Evolutionary conservation across 805 yeast genomes (phyloP).

Genomic region (Scheffersomyces lignosus): DNA sequence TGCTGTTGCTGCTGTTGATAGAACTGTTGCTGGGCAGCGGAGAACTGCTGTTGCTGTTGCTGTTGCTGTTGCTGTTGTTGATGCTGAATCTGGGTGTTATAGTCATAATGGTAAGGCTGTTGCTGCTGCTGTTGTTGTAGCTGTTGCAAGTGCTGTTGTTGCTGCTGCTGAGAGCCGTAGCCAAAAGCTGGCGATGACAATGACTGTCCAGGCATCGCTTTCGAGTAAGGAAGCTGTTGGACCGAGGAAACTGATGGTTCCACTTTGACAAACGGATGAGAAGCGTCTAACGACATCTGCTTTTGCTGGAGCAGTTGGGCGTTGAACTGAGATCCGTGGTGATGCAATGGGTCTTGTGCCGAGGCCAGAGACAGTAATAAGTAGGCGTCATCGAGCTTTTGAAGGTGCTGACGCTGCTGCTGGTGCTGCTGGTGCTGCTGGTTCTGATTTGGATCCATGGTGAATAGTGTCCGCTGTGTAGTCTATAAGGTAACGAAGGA

Average conservation of each 20-base stretch:
- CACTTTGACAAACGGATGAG: no score
- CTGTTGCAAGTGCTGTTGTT: not conserved
- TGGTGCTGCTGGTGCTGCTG: conserved; percentile 14
- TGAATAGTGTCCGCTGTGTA: not conserved
- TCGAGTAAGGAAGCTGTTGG: no score
- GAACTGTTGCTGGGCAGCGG: conserved; percentile 4
- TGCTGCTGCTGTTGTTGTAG: conserved; percentile 4
- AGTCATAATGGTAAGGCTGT: conserved; percentile 1
- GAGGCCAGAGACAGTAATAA: no score
- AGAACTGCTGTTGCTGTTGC: conserved; percentile 3
- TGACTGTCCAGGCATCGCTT: no score
- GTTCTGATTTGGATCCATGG: conserved; percentile 9
- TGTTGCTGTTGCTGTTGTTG: conserved; percentile 1
- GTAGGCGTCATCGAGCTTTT: no score
- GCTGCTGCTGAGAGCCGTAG: no score
- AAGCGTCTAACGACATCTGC: no score
- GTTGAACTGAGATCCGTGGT: no score
- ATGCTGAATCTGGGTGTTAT: conserved; percentile 1
- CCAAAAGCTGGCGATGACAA: no score
- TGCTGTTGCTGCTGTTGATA: conserved; percentile 4
- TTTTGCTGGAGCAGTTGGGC: no score
- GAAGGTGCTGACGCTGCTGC: conserved; percentile 5
- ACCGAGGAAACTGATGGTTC: no score
- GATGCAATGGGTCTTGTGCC: no score
- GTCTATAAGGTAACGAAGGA: not conserved